Conservation (phyloP, 2,329 filamentous ascomycete species). For the Paraphaeosphaeria minitans region DNA sequence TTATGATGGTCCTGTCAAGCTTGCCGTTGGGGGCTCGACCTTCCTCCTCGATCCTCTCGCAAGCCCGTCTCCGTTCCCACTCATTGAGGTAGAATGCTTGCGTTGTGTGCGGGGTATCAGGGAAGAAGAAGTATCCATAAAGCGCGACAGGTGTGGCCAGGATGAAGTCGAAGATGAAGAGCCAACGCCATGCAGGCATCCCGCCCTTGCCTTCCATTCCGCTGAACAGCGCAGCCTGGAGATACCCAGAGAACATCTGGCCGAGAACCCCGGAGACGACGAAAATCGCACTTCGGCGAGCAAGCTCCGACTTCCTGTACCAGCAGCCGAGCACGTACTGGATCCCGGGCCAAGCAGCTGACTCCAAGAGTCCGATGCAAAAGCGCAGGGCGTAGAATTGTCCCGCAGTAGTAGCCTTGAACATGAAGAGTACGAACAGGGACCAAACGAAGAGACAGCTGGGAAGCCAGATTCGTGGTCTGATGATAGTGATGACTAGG, state of each 20-base stretch:
- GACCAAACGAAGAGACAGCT: slow-evolving; percentile 5
- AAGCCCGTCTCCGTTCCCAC: slow-evolving; percentile 24
- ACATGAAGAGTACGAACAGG: slow-evolving; percentile 11
- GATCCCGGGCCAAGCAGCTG: slow-evolving; percentile 4
- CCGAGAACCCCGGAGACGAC: background rate
- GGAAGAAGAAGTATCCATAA: slow-evolving; percentile 46
- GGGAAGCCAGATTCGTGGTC: slow-evolving; percentile 12
- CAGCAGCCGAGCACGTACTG: background rate
- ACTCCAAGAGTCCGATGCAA: slow-evolving; percentile 11
- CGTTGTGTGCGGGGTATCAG: slow-evolving; percentile 53
- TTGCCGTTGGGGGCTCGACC: slow-evolving; percentile 48
- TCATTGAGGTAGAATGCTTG: slow-evolving; percentile 50
- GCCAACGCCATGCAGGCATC: slow-evolving; percentile 19
- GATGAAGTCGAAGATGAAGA: slow-evolving; percentile 50
- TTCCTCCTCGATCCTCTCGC: slow-evolving; percentile 36
- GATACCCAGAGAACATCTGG: background rate
- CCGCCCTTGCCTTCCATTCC: background rate
- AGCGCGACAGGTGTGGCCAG: slow-evolving; percentile 48
- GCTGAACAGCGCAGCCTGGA: background rate
- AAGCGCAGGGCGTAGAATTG: slow-evolving; percentile 11
- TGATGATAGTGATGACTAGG: slow-evolving; percentile 8
- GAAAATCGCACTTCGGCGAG: background rate
- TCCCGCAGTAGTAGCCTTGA: slow-evolving; percentile 7
- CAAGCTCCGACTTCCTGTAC: background rate
- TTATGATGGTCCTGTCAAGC: slow-evolving; percentile 46